Percentiles rank a stretch among this genome's conserved stretches.
These are phyloP conservation scores for Sanguinoderma infundibulare DNA, from an alignment of 1,284 basidiomycete genomes.

Conservation along the genomic window DNA sequence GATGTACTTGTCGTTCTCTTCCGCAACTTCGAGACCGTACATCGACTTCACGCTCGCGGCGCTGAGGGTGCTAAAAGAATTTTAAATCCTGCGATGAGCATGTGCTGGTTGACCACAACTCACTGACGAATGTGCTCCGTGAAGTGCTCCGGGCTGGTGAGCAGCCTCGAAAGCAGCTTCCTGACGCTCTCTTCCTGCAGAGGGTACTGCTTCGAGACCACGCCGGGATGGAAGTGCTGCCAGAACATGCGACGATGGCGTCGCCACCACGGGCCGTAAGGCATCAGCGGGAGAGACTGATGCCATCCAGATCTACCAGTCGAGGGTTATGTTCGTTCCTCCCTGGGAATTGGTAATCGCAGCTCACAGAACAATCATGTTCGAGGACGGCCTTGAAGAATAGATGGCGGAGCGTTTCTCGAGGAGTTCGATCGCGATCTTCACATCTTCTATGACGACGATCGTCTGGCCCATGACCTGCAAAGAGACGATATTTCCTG, in stretches of 20 bases:
- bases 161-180: not conserved
- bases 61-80: not conserved
- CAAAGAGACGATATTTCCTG: not conserved
- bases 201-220: not conserved
- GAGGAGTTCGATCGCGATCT: conserved; percentile 31
- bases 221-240: not conserved
- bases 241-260: not conserved
- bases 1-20: not conserved
- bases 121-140: not conserved
- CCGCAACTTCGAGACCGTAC: not conserved
- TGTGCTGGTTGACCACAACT: not conserved
- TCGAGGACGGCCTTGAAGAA: conserved; percentile 33
- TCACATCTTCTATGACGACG: not conserved
- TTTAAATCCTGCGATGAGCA: not conserved
- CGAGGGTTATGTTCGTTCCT: not conserved
- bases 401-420: conserved; percentile 38
- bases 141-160: not conserved
- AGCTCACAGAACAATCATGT: conserved; percentile 15
- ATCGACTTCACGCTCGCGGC: not conserved
- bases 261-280: conserved; percentile 1
- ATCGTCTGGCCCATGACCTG: not conserved
- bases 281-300: not conserved
- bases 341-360: too few species aligned
- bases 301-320: not conserved
- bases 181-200: not conserved